These are phyloP conservation scores for Daldinia childiae DNA, from an alignment of 495 filamentous ascomycete genomes.

Conservation along the genomic window DNA sequence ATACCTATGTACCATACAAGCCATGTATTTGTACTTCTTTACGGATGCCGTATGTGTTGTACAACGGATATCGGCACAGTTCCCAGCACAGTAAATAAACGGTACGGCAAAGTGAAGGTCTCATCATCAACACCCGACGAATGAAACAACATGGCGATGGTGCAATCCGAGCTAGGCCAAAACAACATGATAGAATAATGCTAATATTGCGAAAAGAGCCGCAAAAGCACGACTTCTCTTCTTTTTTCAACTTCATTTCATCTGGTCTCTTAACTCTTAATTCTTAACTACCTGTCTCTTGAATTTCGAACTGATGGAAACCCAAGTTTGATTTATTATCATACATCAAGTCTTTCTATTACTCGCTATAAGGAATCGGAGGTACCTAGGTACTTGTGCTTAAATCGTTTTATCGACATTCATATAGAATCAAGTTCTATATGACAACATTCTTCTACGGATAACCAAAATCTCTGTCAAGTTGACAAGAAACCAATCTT, in stretches of 20 bases:
- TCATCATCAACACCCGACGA: slow-evolving; percentile 29
- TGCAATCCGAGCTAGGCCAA: slow-evolving; percentile 47
- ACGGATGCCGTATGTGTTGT: neutral
- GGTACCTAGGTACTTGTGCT: neutral
- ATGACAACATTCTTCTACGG: neutral
- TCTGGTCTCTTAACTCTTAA: slow-evolving; percentile 5
- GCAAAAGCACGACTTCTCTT: slow-evolving; percentile 39
- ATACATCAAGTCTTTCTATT: slow-evolving; percentile 12
- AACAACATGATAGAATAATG: slow-evolving; percentile 31
- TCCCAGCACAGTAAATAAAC: slow-evolving; percentile 19
- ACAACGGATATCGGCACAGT: slow-evolving; percentile 22
- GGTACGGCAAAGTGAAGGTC: slow-evolving; percentile 22
- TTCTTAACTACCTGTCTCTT: neutral
- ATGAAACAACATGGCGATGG: slow-evolving; percentile 41
- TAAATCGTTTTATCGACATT: neutral
- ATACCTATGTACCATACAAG: neutral
- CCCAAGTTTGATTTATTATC: slow-evolving; percentile 18
- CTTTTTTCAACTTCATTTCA: slow-evolving; percentile 42
- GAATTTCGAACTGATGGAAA: slow-evolving; percentile 9
- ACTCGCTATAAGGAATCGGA: neutral
- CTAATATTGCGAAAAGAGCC: slow-evolving; percentile 43
- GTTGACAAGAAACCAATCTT: neutral
- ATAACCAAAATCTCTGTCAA: neutral
- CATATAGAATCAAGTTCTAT: neutral
- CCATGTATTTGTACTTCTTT: neutral